These are phyloP conservation scores for Udeniomyces megalosporus DNA, from an alignment of 768 basidiomycete species.

Conservation along the genomic window DNA sequence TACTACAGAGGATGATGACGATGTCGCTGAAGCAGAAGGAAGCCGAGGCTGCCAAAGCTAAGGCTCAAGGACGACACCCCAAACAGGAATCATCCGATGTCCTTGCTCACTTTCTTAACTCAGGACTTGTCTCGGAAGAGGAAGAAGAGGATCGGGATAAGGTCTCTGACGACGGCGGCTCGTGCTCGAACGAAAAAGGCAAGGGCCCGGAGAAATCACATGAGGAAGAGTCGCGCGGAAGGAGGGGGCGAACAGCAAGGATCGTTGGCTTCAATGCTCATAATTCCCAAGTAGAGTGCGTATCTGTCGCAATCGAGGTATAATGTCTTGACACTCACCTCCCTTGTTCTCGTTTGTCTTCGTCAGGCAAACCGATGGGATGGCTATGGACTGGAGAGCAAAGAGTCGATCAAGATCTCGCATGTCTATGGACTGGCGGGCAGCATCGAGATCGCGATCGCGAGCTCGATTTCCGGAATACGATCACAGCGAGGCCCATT, in stretches of 20 bases:
- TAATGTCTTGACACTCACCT: background rate
- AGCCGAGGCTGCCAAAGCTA: conserved; percentile 15
- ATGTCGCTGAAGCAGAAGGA: conserved; percentile 53
- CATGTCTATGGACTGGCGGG: conserved; percentile 62
- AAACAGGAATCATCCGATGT: too few species aligned
- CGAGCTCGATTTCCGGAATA: conserved; percentile 46
- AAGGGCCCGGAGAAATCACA: background rate
- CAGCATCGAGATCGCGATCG: conserved; percentile 29
- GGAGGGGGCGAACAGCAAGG: conserved; percentile 26
- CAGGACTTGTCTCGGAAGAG: background rate
- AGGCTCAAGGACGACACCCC: background rate
- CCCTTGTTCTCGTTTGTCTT: background rate
- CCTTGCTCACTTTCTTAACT: too few species aligned
- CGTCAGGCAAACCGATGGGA: background rate
- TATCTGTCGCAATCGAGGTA: conserved; percentile 16
- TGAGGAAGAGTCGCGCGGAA: conserved; percentile 24
- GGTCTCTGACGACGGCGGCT: background rate
- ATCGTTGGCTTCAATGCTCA: conserved; percentile 25
- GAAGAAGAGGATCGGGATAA: background rate
- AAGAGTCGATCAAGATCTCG: conserved; percentile 30
- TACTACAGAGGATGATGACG: conserved; percentile 72
- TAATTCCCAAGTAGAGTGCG: conserved; percentile 36
- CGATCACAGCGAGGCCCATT: conserved; percentile 35
- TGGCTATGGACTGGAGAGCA: conserved; percentile 80
- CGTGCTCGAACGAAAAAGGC: background rate